Base-by-base conservation (phyloP, 257 asterid species). In the Thymus quinquecostatus region DNA sequence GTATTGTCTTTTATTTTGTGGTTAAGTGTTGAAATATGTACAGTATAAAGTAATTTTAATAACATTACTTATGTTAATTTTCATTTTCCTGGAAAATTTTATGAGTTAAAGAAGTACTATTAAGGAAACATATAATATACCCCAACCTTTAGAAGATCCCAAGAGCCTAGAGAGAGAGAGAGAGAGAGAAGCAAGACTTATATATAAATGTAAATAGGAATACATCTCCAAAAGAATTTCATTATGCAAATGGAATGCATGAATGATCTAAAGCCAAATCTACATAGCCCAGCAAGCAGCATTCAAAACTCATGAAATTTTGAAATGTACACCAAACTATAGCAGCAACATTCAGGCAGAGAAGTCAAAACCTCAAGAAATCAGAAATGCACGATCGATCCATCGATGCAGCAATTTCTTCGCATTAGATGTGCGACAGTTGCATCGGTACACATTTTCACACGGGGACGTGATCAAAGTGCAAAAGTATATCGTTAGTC, bases 331-430 rank as follows among this genome's bases (percentile, higher is more conserved):
- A 57, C 32, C 8, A 11, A 66, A 74, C 28, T 30, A 68, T 41
- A 68, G 36, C 43, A 68, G 36, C 33, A 53, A 51, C 60, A 27
- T 75, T 50, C 65, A 48, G 59, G 41, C 40, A 60, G 2, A 21
- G 34, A 41, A 38, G 48, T n/a, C 43, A 56, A 75, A 38, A 41
- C 64, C 70, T 10, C 72, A 73, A 14, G 67, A 69, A 55, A 69
- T 62, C 54, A 68, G 69, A 75, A 59, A 75, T 69, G 66, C 54
- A 75, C 67, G 54, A 33, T 32, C 67, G 55, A 33, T 32, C 66
- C 33, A 13, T 44, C 32, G 68, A 9, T 4, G 51, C 62, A 36
- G 56, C 65, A 28, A 33, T 57, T 38, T 10, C 1, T 8, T 59
- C 69, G 44, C 73, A 58, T 53, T 53, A 32, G 56, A 49, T 33